Conservation (phyloP, 495 filamentous ascomycete genomes). For the Penicillium riverlandense region DNA sequence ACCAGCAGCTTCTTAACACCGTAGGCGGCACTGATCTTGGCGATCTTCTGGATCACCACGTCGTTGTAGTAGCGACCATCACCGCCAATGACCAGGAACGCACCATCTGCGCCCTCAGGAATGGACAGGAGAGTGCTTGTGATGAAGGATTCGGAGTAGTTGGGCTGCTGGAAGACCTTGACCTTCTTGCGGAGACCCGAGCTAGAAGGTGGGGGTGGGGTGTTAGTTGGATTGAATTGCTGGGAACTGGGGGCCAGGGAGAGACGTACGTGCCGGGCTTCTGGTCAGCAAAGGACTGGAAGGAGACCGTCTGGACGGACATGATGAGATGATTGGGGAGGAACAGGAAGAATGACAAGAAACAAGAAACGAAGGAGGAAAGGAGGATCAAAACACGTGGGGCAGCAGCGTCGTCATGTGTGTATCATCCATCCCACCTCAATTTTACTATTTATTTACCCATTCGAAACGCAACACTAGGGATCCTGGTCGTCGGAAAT, state of each 20-base stretch:
- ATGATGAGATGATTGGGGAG: constrained; percentile 33
- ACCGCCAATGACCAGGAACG: constrained; percentile 93
- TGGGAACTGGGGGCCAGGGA: background rate
- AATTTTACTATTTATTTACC: too few species aligned
- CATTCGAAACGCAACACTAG: too few species aligned
- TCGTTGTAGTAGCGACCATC: constrained; percentile 97
- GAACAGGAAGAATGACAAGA: background rate
- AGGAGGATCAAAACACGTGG: constrained; percentile 22
- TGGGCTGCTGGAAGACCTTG: constrained; percentile 86
- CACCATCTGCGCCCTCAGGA: constrained; percentile 80
- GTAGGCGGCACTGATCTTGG: constrained; percentile 93
- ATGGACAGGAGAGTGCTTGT: constrained; percentile 91
- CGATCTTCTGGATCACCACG: constrained; percentile 91
- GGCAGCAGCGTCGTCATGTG: constrained; percentile 21
- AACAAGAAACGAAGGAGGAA: constrained; percentile 8
- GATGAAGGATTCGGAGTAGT: constrained; percentile 95
- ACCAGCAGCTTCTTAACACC: constrained; percentile 98
- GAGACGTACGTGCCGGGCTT: constrained; percentile 95
- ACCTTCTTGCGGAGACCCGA: constrained; percentile 99
- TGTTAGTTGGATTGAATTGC: constrained; percentile 15
- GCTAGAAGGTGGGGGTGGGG: constrained; percentile 35
- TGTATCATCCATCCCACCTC: too few species aligned
- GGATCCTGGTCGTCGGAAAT: too few species aligned
- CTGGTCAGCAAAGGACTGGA: constrained; percentile 84
- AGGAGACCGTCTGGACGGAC: constrained; percentile 67